These are phyloP conservation scores for Neurospora sp. DNA, from an alignment of 495 filamentous ascomycete species.

Conservation along the genomic window DNA sequence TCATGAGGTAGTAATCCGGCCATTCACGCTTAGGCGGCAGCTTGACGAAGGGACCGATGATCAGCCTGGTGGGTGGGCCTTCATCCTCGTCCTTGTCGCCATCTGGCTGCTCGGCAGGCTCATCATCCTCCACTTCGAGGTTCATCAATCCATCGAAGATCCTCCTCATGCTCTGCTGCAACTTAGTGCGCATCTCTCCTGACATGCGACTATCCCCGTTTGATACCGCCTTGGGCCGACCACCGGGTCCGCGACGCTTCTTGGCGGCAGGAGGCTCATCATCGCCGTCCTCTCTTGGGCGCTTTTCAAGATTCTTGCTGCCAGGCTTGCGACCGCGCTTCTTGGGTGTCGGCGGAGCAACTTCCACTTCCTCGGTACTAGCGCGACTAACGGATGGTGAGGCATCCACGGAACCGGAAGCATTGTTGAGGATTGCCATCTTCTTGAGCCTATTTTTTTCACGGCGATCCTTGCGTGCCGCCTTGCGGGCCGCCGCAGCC, in stretches of 20 bases:
- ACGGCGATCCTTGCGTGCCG: constrained; percentile 73
- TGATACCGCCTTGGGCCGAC: constrained; percentile 49
- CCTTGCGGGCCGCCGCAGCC: constrained; percentile 81
- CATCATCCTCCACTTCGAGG: constrained; percentile 60
- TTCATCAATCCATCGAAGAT: constrained; percentile 72
- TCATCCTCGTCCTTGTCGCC: constrained; percentile 24
- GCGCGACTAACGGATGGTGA: constrained; percentile 69
- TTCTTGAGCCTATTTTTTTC: constrained; percentile 61
- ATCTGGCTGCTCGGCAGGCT: constrained; percentile 21
- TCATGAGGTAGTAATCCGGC: constrained; percentile 89
- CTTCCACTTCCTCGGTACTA: constrained; percentile 58
- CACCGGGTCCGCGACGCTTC: constrained; percentile 56
- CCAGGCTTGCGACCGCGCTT: constrained; percentile 73
- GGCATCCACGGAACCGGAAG: constrained; percentile 41
- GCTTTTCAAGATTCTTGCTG: constrained; percentile 57
- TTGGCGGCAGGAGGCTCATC: constrained; percentile 74
- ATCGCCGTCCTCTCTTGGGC: constrained; percentile 77
- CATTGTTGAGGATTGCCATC: constrained; percentile 30
- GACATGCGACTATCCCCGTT: constrained; percentile 21
- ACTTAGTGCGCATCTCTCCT: constrained; percentile 44
- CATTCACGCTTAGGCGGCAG: constrained; percentile 79
- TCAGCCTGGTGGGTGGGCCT: constrained; percentile 48
- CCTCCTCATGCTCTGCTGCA: constrained; percentile 65
- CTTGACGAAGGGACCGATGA: constrained; percentile 92
- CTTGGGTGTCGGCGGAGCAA: constrained; percentile 34